These are phyloP conservation scores for Flagelloscypha sp. DNA, from an alignment of 768 basidiomycete species.

Conservation along the genomic window DNA sequence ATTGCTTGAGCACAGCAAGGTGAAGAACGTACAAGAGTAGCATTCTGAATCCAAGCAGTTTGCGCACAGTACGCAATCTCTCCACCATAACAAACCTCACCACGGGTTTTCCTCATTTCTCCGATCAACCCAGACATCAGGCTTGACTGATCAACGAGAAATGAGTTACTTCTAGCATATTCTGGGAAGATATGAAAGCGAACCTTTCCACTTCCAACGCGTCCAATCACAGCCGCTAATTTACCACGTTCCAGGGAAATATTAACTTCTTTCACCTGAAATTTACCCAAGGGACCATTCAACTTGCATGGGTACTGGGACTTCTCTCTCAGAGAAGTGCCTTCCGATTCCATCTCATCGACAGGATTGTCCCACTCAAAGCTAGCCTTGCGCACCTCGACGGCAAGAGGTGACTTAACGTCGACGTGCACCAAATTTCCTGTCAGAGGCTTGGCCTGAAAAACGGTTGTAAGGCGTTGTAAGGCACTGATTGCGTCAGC, in stretches of 20 bases:
- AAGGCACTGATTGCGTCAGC: slow-evolving; percentile 61
- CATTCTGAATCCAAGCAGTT: slow-evolving; percentile 72
- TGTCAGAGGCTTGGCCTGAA: slow-evolving; percentile 45
- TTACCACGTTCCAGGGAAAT: slow-evolving; percentile 47
- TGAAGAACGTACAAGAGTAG: slow-evolving; percentile 46
- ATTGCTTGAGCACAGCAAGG: no score
- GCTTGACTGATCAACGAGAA: slow-evolving; percentile 34
- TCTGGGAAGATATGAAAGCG: not conserved
- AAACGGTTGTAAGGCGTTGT: slow-evolving; percentile 40
- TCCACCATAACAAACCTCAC: slow-evolving; percentile 53
- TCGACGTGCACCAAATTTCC: slow-evolving; percentile 36
- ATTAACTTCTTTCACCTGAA: slow-evolving; percentile 40
- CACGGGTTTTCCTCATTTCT: slow-evolving; percentile 53
- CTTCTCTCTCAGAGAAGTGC: no score
- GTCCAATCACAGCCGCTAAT: slow-evolving; percentile 57
- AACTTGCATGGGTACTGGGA: no score
- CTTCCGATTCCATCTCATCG: no score
- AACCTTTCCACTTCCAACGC: slow-evolving; percentile 63
- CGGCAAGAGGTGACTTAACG: slow-evolving; percentile 34
- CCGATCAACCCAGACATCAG: slow-evolving; percentile 57
- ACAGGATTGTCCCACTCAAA: slow-evolving; percentile 78
- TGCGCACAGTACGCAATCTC: slow-evolving; percentile 64
- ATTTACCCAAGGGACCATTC: no score
- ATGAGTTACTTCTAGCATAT: no score
- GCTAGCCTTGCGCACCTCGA: slow-evolving; percentile 42